A percentile compares a stretch with the other conserved stretches of the same genome.
phyloP scores from a whole-genome alignment of 2,329 filamentous ascomycete genomes.

The Nigrospora sphaerica region DNA sequence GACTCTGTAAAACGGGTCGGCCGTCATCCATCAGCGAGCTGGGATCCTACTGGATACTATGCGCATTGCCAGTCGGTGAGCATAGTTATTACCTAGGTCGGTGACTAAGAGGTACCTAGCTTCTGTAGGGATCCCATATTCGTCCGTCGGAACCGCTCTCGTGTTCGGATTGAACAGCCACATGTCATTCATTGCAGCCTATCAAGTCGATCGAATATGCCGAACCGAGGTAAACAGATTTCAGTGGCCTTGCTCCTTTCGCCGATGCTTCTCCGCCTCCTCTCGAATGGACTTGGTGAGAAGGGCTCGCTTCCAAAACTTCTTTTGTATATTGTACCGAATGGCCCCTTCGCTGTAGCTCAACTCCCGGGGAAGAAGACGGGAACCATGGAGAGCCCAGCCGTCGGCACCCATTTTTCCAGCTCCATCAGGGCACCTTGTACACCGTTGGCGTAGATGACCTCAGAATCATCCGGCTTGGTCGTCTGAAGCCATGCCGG shows the following conservation, averaged over 20 bases:
- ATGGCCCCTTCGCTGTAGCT: constrained; percentile 4
- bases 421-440: constrained; percentile 9
- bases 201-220: too few species aligned
- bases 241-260: neutral
- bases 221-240: too few species aligned
- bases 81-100: too few species aligned
- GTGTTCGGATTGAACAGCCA: too few species aligned
- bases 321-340: constrained; percentile 8
- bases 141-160: too few species aligned
- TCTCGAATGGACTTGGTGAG: constrained; percentile 4
- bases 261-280: constrained; percentile 4
- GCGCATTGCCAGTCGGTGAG: too few species aligned
- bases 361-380: constrained; percentile 7
- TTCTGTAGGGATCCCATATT: too few species aligned
- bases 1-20: too few species aligned
- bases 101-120: too few species aligned
- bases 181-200: too few species aligned
- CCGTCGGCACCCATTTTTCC: constrained; percentile 11
- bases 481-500: constrained; percentile 4
- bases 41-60: too few species aligned
- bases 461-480: neutral
- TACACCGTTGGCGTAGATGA: constrained; percentile 6
- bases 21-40: too few species aligned
- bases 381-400: constrained; percentile 8
- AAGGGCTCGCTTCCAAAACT: constrained; percentile 8